These are phyloP conservation scores for Lasiodiplodia sp. DNA, from an alignment of 2,329 filamentous ascomycete species.

Conservation along the genomic window DNA sequence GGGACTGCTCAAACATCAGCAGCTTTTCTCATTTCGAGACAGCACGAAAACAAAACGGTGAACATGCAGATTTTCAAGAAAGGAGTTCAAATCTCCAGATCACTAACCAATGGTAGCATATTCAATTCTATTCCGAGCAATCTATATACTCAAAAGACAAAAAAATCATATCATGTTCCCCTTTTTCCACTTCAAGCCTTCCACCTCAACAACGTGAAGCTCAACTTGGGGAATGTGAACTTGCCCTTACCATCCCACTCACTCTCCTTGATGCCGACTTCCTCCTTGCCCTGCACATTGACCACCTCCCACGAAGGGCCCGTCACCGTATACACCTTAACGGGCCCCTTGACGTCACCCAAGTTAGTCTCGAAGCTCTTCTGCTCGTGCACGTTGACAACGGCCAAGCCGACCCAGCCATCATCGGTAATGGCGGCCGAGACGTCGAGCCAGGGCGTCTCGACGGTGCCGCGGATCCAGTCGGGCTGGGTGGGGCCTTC, in stretches of 20 bases:
- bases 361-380: slow-evolving; percentile 66
- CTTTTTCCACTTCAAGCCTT: slow-evolving; percentile 40
- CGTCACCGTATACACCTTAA: slow-evolving; percentile 69
- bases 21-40: no score
- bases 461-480: slow-evolving; percentile 71
- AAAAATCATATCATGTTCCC: background rate
- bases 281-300: slow-evolving; percentile 69
- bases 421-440: slow-evolving; percentile 67
- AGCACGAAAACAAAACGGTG: no score
- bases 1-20: no score
- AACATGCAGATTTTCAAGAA: background rate
- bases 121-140: background rate
- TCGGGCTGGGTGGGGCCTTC: slow-evolving; percentile 69
- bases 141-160: background rate
- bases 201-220: slow-evolving; percentile 71
- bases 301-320: slow-evolving; percentile 64
- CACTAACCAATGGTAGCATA: background rate
- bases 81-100: background rate
- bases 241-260: slow-evolving; percentile 69
- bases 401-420: slow-evolving; percentile 70
- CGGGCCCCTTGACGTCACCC: slow-evolving; percentile 61
- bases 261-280: slow-evolving; percentile 67
- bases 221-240: slow-evolving; percentile 74
- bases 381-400: slow-evolving; percentile 73
- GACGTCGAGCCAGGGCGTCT: slow-evolving; percentile 75